These are phyloP conservation scores for Dionaea muscipula DNA, from an alignment of 179 eudicot genomes.

Conservation along the genomic window DNA sequence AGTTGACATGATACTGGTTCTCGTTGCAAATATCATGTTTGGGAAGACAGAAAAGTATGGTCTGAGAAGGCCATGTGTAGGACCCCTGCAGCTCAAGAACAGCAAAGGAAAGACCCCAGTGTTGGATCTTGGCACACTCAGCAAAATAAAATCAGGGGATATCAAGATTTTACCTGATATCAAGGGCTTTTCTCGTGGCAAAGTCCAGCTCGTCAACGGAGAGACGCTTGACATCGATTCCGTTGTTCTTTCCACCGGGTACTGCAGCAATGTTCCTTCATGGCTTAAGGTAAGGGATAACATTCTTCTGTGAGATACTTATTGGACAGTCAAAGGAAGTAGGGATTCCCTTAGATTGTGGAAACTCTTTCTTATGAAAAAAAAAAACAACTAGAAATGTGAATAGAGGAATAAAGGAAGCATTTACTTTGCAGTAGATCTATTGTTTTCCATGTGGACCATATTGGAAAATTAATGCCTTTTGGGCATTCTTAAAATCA, in stretches of 20 bases:
- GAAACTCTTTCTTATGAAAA: too few relatives aligned
- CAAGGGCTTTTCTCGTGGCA: constrained; percentile 7
- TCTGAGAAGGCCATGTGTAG: constrained; percentile 43
- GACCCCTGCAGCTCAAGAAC: constrained; percentile 63
- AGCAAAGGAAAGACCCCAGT: constrained; percentile 74
- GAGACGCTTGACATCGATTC: constrained; percentile 46
- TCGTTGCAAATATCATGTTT: constrained; percentile 35
- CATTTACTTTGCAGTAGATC: too few relatives aligned
- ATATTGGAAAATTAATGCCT: too few relatives aligned
- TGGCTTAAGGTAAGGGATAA: constrained; percentile 61
- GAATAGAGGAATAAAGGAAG: too few relatives aligned
- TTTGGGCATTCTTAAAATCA: too few relatives aligned
- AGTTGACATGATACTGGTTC: constrained; percentile 54
- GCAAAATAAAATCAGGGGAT: constrained; percentile 52
- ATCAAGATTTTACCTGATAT: constrained; percentile 40
- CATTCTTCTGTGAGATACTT: too few relatives aligned
- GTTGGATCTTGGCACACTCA: constrained; percentile 68
- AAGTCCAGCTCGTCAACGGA: constrained; percentile 53
- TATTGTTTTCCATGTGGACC: too few relatives aligned
- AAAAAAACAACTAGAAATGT: too few relatives aligned
- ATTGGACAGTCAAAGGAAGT: too few relatives aligned
- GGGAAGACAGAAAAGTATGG: constrained; percentile 59
- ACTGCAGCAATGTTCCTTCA: constrained; percentile 70
- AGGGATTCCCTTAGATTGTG: too few relatives aligned
- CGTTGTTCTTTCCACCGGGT: constrained; percentile 77